Evolutionary conservation across 345 rosid species (phyloP), one percentile per base, ranked within the genome.

Genomic region (Mallotus nudiflorus): DNA sequence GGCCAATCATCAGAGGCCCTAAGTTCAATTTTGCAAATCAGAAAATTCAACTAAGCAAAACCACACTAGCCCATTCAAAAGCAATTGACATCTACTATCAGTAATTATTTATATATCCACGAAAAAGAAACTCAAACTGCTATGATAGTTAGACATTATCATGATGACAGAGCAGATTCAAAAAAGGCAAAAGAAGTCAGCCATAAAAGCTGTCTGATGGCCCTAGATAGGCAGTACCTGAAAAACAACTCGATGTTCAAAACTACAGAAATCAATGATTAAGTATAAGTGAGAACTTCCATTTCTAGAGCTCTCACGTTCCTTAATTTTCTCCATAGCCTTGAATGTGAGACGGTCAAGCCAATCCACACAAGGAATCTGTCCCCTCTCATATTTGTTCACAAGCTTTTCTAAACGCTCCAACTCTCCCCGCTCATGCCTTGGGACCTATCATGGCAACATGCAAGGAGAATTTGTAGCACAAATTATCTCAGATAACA

Each of bases 231-330:
- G 62, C 6, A 44, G 15, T 77, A 95, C 99, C 99, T 92, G 97
- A 76, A 92, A 92, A 71, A 92, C 97, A 75, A 92, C 99, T 68
- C 96, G 87, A 74, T 95, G 99, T 73, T 95, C 99, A 46, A 95
- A 90, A 67, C 97, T 82, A 77, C 90, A 86, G 82, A 95, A 92
- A 82, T 95, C 96, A 66, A 90, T 85, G 65, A 92, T 85, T 83
- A 92, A 78, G 82, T 92, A 92, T 40, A 88, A 67, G 79, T 83
- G 63, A 46, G 96, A 90, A 77, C 82, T 87, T 73, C 92, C 97
- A 82, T 70, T 85, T 84, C 71, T 88, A 68, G 58, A 73, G 81
- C 87, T 86, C 77, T 92, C 97, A 62, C 78, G 85, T 46, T 87
- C 97, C 86, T 92, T 95, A 61, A 89, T 87, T 67, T 76, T 87